Evolutionary conservation across 1,284 basidiomycete species (phyloP).

Genomic region (Melanopsichium pennsylvanicum): DNA sequence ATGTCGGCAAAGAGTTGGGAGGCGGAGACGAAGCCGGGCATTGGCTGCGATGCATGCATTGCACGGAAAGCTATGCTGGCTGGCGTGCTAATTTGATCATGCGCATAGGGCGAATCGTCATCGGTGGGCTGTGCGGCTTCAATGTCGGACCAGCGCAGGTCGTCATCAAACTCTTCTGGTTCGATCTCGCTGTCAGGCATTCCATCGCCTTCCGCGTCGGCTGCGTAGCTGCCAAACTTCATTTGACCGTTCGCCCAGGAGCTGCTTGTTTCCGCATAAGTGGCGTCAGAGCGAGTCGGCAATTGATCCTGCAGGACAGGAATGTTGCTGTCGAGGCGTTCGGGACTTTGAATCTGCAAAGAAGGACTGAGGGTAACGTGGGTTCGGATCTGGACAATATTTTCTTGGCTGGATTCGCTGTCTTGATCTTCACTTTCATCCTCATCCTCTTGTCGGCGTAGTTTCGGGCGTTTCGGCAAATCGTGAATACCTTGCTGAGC

Average conservation of each 20-base stretch:
- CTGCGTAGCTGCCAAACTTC: not conserved
- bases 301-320: not conserved
- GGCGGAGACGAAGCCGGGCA: conserved; percentile 35
- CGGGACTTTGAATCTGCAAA: not conserved
- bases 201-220: conserved; percentile 12
- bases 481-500: too few species aligned
- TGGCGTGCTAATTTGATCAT: not conserved
- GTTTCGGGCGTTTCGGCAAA: too few species aligned
- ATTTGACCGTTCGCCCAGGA: too few species aligned
- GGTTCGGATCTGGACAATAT: not conserved
- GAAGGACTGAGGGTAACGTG: not conserved
- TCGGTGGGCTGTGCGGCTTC: conserved; percentile 5
- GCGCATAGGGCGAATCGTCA: not conserved
- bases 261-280: too few species aligned
- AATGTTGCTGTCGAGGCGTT: not conserved
- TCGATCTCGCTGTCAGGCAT: conserved; percentile 38
- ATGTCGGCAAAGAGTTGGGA: conserved; percentile 32
- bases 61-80: conserved; percentile 19
- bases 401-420: not conserved
- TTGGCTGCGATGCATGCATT: conserved; percentile 18
- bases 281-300: too few species aligned
- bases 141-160: conserved; percentile 35
- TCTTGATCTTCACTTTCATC: not conserved
- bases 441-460: too few species aligned
- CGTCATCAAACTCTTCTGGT: conserved; percentile 38